These are phyloP conservation scores for Fusarium redolens DNA, from an alignment of 2,329 filamentous ascomycete genomes.

Conservation along the genomic window DNA sequence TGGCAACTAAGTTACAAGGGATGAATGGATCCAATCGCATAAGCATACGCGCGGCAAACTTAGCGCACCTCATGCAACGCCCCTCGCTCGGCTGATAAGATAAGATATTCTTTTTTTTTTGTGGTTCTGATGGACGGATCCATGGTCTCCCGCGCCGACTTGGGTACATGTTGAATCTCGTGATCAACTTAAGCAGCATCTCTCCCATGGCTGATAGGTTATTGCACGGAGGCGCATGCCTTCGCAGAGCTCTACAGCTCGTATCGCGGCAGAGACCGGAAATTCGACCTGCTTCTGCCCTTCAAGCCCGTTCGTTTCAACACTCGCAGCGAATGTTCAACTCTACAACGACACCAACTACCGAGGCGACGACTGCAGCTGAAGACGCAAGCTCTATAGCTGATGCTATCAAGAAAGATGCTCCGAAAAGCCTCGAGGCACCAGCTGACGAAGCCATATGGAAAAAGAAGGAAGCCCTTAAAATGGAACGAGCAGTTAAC, in stretches of 20 bases:
- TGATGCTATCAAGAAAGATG: slow-evolving; percentile 30
- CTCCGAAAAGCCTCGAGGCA: slow-evolving; percentile 37
- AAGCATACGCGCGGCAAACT: slow-evolving; percentile 16
- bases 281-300: slow-evolving; percentile 9
- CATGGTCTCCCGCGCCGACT: background rate
- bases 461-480: slow-evolving; percentile 39
- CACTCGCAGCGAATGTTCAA: slow-evolving; percentile 18
- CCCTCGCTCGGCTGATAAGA: slow-evolving; percentile 40
- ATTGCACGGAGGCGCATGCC: slow-evolving; percentile 43
- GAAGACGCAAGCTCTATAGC: background rate
- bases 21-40: background rate
- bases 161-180: background rate
- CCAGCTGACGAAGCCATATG: slow-evolving; percentile 23
- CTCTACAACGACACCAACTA: slow-evolving; percentile 20
- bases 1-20: background rate
- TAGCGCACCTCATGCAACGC: slow-evolving; percentile 2
- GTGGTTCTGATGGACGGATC: background rate
- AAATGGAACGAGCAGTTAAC: slow-evolving; percentile 54
- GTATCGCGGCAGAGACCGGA: slow-evolving; percentile 14
- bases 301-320: slow-evolving; percentile 18
- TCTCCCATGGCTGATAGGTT: slow-evolving; percentile 44
- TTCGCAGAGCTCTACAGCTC: slow-evolving; percentile 43
- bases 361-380: slow-evolving; percentile 8
- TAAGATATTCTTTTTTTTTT: slow-evolving; percentile 29
- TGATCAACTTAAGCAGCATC: background rate